phyloP scores from a whole-genome alignment of 257 asterid genomes.

The Handroanthus guayacan region DNA sequence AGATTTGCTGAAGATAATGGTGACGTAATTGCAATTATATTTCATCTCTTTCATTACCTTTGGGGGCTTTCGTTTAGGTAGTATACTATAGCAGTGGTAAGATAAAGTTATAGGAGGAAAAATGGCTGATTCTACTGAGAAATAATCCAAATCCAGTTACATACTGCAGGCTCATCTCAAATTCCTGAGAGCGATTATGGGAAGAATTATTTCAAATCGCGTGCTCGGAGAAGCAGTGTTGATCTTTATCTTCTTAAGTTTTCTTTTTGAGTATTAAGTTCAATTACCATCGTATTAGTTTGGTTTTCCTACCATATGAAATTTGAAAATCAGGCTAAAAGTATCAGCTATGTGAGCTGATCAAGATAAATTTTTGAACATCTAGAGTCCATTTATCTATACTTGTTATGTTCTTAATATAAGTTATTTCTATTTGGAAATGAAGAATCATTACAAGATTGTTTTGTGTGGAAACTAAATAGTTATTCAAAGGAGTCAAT shows the following conservation, averaged over 20 bases:
- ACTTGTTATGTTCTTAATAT: not conserved
- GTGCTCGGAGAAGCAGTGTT: not conserved
- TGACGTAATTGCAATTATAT: not conserved
- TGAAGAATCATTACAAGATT: conserved; percentile 11
- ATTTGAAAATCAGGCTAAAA: conserved; percentile 7
- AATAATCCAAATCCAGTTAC: not conserved
- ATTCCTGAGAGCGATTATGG: not conserved
- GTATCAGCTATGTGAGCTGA: not conserved
- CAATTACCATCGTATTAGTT: not conserved
- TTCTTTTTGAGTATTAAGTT: not conserved
- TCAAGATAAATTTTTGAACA: conserved; percentile 12
- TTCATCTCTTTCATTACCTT: not conserved
- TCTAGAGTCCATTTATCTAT: not conserved
- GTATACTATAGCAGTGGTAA: not conserved
- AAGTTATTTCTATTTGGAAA: not conserved
- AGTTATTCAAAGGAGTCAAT: not conserved
- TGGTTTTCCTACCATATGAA: conserved; percentile 9
- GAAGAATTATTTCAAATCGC: not conserved
- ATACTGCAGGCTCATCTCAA: conserved; percentile 2
- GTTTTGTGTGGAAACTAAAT: not conserved
- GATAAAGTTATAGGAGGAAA: not conserved
- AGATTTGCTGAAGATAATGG: conserved; percentile 21
- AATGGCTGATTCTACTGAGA: not conserved
- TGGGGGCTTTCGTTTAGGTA: not conserved
- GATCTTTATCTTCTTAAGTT: conserved; percentile 3